Conservation (phyloP, 768 basidiomycete species). For the Lactarius sp. region DNA sequence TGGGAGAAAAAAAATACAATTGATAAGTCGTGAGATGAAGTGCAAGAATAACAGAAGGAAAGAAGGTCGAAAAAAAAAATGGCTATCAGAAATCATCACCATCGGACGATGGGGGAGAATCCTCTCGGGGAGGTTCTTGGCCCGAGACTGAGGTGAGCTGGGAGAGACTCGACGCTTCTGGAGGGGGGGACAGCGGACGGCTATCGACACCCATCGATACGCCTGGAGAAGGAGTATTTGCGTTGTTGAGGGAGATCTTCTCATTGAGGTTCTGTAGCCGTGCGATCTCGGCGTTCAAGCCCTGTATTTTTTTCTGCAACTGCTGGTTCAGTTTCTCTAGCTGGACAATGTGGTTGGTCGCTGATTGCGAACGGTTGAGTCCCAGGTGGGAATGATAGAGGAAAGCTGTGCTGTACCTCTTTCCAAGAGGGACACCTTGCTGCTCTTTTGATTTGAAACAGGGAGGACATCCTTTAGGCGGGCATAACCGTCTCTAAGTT, state of each 20-base stretch:
- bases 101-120: slow-evolving; percentile 45
- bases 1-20: slow-evolving; percentile 31
- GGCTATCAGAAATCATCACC: slow-evolving; percentile 32
- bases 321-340: slow-evolving; percentile 71
- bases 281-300: slow-evolving; percentile 63
- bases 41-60: slow-evolving; percentile 24
- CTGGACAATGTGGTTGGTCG: slow-evolving; percentile 71
- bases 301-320: slow-evolving; percentile 60
- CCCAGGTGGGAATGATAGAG: slow-evolving; percentile 9
- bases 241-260: slow-evolving; percentile 69
- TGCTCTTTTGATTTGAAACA: slow-evolving; percentile 84
- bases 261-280: slow-evolving; percentile 74
- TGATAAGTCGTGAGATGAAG: slow-evolving; percentile 27
- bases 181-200: slow-evolving; percentile 60
- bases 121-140: slow-evolving; percentile 59
- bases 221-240: slow-evolving; percentile 51
- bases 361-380: slow-evolving; percentile 35
- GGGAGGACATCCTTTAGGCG: slow-evolving; percentile 85
- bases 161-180: slow-evolving; percentile 43
- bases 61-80: slow-evolving; percentile 24
- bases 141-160: slow-evolving; percentile 54
- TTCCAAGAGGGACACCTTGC: slow-evolving; percentile 84
- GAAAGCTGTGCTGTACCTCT: slow-evolving; percentile 50
- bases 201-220: slow-evolving; percentile 38
- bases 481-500: slow-evolving; percentile 85